Base-by-base conservation (phyloP, 768 basidiomycete genomes). In the Astraeus odoratus region DNA sequence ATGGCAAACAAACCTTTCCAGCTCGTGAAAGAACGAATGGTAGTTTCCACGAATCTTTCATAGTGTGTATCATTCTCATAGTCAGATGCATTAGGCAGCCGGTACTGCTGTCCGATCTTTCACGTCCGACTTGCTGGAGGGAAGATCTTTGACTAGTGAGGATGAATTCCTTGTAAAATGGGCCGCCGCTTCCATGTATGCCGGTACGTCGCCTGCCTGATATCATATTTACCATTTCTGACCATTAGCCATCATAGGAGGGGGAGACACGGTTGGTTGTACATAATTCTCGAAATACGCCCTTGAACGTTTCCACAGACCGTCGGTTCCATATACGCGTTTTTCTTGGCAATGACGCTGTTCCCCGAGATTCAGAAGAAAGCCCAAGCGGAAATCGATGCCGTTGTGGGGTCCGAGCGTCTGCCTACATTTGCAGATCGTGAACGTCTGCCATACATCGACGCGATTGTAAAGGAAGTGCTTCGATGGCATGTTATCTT, bases 21-120 rank as follows among this genome's bases (percentile, higher is more conserved):
- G 6, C 73, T 64, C 39, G 72, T 72, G 4, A 65, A 68, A 30
- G 52, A 72, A 16, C 70, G 75, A 48, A 71, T 80, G 58, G 78
- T 78, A 13, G 0, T 0, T 16, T n/a, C 16, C 23, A 3, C 5
- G n/a, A n/a, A n/a, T 3, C 19, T 33, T 5, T 5, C 35, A 1
- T 19, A 6, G 3, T 19, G 7, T 18, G 18, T 8, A 5, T 4
- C n/a, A 8, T 8, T 31, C 12, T 29, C 7, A 6, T 4, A 33
- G 39, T 50, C 27, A 53, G 26, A 20, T 35, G 18, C 13, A 8
- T 3, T 1, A 62, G 55, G 55, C 57, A 1, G 48, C 38, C 2
- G 51, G 55, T 0, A 53, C 43, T 36, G 55, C 55, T 1, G 25
- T 19, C 29, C 46, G 50, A 0, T 61, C 60, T 3, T 54, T 62